Evolutionary conservation across 805 yeast species (phyloP), one percentile per base, ranked within the genome.

Genomic region (Suhomyces faveliae): DNA sequence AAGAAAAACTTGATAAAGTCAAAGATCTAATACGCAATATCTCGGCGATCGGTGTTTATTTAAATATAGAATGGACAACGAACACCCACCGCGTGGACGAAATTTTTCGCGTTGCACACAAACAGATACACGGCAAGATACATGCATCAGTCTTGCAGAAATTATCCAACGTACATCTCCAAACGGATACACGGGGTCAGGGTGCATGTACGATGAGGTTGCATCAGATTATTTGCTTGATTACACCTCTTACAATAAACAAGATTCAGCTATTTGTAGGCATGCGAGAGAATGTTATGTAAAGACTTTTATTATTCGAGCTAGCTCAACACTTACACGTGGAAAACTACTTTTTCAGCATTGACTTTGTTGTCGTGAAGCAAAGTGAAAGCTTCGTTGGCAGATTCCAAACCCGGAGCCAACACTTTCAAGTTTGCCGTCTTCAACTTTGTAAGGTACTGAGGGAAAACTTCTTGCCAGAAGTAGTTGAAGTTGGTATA

Each of bases 301-400:
- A n/a, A n/a, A n/a, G n/a, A n/a, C n/a, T n/a, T n/a, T n/a, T n/a
- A n/a, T n/a, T n/a, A n/a, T n/a, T n/a, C n/a, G n/a, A n/a, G n/a
- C n/a, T n/a, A n/a, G n/a, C n/a, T n/a, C n/a, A n/a, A n/a, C n/a
- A n/a, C n/a, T n/a, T n/a, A n/a, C n/a, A n/a, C n/a, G n/a, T 33
- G 21, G 51, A 73, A 68, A 9, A 77, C 77, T 47, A 77, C 52
- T 58, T 78, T 78, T 51, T 68, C 71, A 40, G 66, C 77, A 47
- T 70, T 63, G 8, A 75, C 76, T 51, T 74, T 69, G 46, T 66
- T 64, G 8, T 63, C 57, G 49, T 57, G 58, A 42, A 74, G 57
- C 50, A 75, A 54, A 4, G 53, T 53, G 12, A 75, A 57, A 13
- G 74, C 79, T 47, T 69, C 70, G 40, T 73, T 68, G 8, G 51